Evolutionary conservation across 2,329 filamentous ascomycete species (phyloP).

Genomic region (Aspergillus fumigatiaffinis): DNA sequence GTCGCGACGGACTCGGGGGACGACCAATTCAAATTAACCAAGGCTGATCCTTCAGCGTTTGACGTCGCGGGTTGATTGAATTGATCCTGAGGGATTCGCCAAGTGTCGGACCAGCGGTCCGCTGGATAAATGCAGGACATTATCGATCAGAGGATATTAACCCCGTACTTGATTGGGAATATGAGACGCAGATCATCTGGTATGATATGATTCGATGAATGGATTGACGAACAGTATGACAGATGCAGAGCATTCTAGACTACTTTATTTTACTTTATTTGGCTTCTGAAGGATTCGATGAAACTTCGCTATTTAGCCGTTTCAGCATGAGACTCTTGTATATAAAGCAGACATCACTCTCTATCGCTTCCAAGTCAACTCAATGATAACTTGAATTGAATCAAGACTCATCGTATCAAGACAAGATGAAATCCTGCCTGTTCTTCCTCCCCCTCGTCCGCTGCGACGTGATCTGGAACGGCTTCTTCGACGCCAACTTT

Average conservation of each 20-base stretch:
- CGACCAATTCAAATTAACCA: not conserved
- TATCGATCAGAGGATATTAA: not conserved
- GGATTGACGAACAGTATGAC: too few relatives aligned
- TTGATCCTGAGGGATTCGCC: not conserved
- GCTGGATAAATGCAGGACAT: not conserved
- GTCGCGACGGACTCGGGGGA: not conserved
- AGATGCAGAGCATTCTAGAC: too few relatives aligned
- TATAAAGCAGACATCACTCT: not conserved
- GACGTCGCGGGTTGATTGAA: not conserved
- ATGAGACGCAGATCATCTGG: not conserved
- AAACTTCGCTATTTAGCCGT: not conserved
- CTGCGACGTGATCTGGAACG: conserved; percentile 26
- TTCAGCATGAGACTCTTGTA: not conserved
- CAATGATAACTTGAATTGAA: not conserved
- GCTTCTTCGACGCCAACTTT: conserved; percentile 22
- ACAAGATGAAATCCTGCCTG: conserved; percentile 11
- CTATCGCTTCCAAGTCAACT: not conserved
- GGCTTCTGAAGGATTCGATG: not conserved
- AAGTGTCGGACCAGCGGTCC: not conserved
- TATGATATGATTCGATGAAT: not conserved
- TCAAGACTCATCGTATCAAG: not conserved
- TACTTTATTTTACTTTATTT: too few relatives aligned
- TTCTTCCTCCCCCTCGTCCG: conserved; percentile 9
- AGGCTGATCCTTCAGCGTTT: not conserved
- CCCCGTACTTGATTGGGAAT: not conserved